Evolutionary conservation across 148 eudicot genomes (phyloP), one percentile per base, ranked within the genome.

Genomic region (Rheum nobile): DNA sequence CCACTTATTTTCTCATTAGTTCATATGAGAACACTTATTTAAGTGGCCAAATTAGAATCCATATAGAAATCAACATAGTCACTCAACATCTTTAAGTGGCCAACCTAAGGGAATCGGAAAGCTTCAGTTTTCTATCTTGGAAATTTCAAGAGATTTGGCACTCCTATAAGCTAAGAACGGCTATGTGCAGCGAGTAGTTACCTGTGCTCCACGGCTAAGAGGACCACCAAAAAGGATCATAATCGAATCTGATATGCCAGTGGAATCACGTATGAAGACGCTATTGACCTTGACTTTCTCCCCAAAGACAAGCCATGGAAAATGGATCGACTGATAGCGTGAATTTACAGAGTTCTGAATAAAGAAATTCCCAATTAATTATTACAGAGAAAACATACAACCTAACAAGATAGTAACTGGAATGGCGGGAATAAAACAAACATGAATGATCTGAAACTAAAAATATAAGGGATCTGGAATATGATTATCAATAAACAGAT

Each of bases 271-370:
- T n/a, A n/a, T n/a, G n/a, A n/a, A n/a, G n/a, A n/a, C n/a, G n/a
- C n/a, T n/a, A n/a, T n/a, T n/a, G n/a, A n/a, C 99, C 81, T 95
- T 95, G 54, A 95, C 96, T 84, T 95, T 95, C 74, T 95, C 99
- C 70, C 93, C 96, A 78, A 95, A 95, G 32, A 95, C 96, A 75
- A 95, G 80, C 99, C 99, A 95, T 69, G 99, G 99, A 80, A 83
- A 95, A 9, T 89, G 93, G 83, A 95, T 90, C 9, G 97, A 90
- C 85, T 91, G 99, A 83, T 94, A 94, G 14, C 94, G 96, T 50
- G 99, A 88, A 87, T 95, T 95, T 54, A 95, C 99, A 14, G 99
- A 95, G 77, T 95, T 95, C 98, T 95, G 96, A 76, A 85, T 75
- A 46, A 81, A 50, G 74, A 71, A 61, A 74, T 57, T 4, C 2